Evolutionary conservation across 345 rosid genomes (phyloP).

Genomic region (Viola odorata): DNA sequence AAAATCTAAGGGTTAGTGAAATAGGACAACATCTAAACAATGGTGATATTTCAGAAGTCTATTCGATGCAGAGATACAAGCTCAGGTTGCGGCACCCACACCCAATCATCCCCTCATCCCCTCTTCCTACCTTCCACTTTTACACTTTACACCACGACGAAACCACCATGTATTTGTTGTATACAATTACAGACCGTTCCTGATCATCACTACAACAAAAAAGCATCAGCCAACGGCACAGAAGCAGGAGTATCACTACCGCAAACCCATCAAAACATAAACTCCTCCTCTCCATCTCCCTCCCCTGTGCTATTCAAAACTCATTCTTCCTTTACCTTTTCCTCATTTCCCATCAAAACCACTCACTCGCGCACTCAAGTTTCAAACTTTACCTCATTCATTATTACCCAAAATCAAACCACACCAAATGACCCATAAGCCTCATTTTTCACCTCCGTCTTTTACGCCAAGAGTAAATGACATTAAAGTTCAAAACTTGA

Average conservation of each 20-base stretch:
- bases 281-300: not conserved
- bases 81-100: too few species aligned
- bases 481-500: too few species aligned
- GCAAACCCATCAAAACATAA: not conserved
- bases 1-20: too few species aligned
- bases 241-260: not conserved
- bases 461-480: too few species aligned
- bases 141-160: not conserved
- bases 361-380: not conserved
- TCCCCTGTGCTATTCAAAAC: not conserved
- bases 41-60: too few species aligned
- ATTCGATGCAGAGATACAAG: too few species aligned
- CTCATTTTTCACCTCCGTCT: too few species aligned
- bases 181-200: not conserved
- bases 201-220: not conserved
- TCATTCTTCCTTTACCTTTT: not conserved
- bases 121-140: not conserved
- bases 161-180: not conserved
- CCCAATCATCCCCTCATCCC: too few species aligned
- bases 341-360: not conserved
- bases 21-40: too few species aligned
- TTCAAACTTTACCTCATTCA: slow-evolving; percentile 10
- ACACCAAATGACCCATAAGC: not conserved
- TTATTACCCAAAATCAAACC: slow-evolving; percentile 1
- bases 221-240: not conserved